Conservation (phyloP, 2,329 filamentous ascomycete species). For the Davidsoniella neocaledoniae region DNA sequence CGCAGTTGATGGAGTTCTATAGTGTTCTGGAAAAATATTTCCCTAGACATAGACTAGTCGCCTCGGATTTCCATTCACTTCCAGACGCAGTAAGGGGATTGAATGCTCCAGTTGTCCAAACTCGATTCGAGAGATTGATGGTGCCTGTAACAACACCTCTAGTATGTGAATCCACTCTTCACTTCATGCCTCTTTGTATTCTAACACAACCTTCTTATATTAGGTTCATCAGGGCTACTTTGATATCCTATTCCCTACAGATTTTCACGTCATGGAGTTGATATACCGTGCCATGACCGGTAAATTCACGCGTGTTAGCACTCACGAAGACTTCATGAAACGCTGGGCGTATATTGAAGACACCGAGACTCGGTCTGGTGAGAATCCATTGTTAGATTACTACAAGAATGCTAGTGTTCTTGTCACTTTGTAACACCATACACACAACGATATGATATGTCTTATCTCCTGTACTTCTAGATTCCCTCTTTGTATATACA, state of each 20-base stretch:
- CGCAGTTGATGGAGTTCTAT: slow-evolving; percentile 91
- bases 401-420: slow-evolving; percentile 92
- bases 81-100: slow-evolving; percentile 69
- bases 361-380: slow-evolving; percentile 73
- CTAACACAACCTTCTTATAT: background rate
- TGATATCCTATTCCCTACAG: slow-evolving; percentile 94
- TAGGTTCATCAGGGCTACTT: slow-evolving; percentile 97
- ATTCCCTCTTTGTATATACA: no score
- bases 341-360: slow-evolving; percentile 84
- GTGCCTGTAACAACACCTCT: slow-evolving; percentile 82
- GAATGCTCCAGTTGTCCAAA: slow-evolving; percentile 93
- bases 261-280: slow-evolving; percentile 80
- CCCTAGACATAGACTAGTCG: slow-evolving; percentile 72
- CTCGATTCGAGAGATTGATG: slow-evolving; percentile 69
- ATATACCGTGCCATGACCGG: slow-evolving; percentile 89
- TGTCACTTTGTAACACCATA: slow-evolving; percentile 53
- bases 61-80: slow-evolving; percentile 77
- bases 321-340: slow-evolving; percentile 80
- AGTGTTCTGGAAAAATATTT: slow-evolving; percentile 78
- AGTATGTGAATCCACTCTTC: slow-evolving; percentile 34
- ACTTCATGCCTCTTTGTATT: background rate
- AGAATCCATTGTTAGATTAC: slow-evolving; percentile 84
- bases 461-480: no score
- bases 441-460: background rate
- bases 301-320: slow-evolving; percentile 68